Evolutionary conservation across 228 moss, liverwort and hornwort species (phyloP).

Genomic region (Sphagnum magellanicum): DNA sequence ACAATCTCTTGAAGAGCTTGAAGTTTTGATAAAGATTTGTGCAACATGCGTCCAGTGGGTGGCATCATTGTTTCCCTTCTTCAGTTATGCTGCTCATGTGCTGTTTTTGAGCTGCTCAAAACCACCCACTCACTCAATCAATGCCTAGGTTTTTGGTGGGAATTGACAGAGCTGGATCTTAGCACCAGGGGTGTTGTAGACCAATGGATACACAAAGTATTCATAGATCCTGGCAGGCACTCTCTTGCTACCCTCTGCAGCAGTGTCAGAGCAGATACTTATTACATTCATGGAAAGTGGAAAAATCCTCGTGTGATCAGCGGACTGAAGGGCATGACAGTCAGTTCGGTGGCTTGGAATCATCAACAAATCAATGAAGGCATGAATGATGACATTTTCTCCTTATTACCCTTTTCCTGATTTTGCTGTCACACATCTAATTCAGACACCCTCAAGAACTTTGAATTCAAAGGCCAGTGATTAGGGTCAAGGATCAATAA

Average conservation of each 20-base stretch:
- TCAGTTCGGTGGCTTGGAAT: conserved; percentile 86
- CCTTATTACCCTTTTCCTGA: background rate
- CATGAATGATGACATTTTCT: background rate
- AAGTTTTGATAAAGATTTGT: no score
- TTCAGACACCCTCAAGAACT: no score
- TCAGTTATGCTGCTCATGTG: background rate
- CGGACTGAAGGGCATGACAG: conserved; percentile 77
- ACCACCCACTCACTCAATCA: background rate
- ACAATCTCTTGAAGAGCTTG: no score
- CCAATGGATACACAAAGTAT: conserved; percentile 74
- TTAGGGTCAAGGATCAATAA: no score
- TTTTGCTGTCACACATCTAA: no score
- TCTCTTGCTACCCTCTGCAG: conserved; percentile 74
- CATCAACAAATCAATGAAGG: conserved; percentile 82
- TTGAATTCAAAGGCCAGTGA: no score
- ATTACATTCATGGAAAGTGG: conserved; percentile 94
- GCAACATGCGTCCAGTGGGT: no score
- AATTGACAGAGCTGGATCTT: conserved; percentile 56
- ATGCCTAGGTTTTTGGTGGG: background rate
- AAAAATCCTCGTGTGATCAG: conserved; percentile 67
- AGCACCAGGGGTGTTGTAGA: conserved; percentile 67
- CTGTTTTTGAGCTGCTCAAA: background rate
- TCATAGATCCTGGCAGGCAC: conserved; percentile 88
- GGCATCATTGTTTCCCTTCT: background rate
- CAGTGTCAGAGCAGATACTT: conserved; percentile 71